Base-by-base conservation (phyloP, 169 alveolate species). In the Perkinsus chesapeaki region DNA sequence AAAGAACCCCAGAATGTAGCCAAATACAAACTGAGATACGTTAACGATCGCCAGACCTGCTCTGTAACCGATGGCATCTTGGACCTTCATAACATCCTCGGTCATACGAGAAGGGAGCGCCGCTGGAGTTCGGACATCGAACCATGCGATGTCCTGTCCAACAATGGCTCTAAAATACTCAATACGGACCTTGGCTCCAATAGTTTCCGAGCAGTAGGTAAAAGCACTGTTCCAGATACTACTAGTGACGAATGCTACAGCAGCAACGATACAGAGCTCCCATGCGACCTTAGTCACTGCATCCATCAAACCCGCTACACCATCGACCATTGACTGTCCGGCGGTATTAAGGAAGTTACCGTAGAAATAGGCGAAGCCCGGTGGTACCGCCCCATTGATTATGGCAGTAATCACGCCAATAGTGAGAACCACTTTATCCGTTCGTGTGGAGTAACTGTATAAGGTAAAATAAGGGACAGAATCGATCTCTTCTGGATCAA, bases 121-220 rank as follows among this genome's bases (percentile, higher is more conserved):
- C 36, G 95, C 91, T 31, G 95, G 95, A 0, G 95, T 92, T 72
- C 93, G 92, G 73, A 92, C 91, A 91, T 95, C 96, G 92, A 94
- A 95, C 94, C 94, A 95, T 38, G 92, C 72, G 34, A 95, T 93
- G 92, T 95, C 96, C 73, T 93, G 95, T 39, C 92, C 73, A 73
- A 95, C 90, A 20, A 95, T 95, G 92, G 94, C 93, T 39, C 73
- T 91, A 39, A 95, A 95, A 92, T 72, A 95, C 73, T 93, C 39
- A 27, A 91, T 60, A 0, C 82, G 82, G 27, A 60, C 27, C 7
- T 34, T 27, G 1, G 82, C 27, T 20, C 37, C 1, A 60, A 60
- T 60, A 34, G 82, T 60, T 1, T 27, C 27, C 0, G 82, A 60
- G 82, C 36, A 60, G 82, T 60, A 60, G 31, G 82, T 60, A 34